Percentiles rank a stretch among this genome's conserved stretches.
These are phyloP conservation scores for Talaromyces funiculosus DNA, from an alignment of 2,329 filamentous ascomycete genomes.

Conservation along the genomic window DNA sequence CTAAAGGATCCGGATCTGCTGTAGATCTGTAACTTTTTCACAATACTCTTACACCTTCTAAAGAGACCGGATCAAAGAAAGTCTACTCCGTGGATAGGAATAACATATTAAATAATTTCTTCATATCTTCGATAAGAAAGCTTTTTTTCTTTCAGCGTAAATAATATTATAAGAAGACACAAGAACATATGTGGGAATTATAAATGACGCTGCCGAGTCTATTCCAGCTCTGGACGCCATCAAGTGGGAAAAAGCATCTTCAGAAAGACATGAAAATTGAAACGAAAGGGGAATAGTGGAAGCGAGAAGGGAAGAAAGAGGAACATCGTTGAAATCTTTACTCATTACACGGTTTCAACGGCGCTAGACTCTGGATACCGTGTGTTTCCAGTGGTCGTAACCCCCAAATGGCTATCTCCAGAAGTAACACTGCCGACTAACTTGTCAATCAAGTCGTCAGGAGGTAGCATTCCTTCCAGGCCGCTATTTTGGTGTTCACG, in stretches of 20 bases:
- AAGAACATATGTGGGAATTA: conserved; percentile 8
- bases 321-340: conserved; percentile 10
- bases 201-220: not conserved
- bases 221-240: not conserved
- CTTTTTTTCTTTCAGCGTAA: too few relatives aligned
- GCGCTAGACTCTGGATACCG: conserved; percentile 27
- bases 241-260: not conserved
- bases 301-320: not conserved
- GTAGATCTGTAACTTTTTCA: too few relatives aligned
- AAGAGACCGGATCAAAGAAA: not conserved
- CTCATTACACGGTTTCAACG: conserved; percentile 28
- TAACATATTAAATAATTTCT: not conserved
- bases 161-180: not conserved
- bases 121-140: not conserved
- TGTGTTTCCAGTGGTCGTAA: conserved; percentile 29
- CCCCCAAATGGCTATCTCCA: conserved; percentile 28
- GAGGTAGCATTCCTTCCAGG: conserved; percentile 29
- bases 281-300: not conserved
- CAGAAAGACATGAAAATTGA: not conserved
- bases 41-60: not conserved
- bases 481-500: conserved; percentile 29
- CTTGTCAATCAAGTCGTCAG: conserved; percentile 35
- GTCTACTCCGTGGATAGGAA: not conserved
- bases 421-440: conserved; percentile 31
- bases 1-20: not conserved